Evolutionary conservation across 495 filamentous ascomycete species (phyloP), one percentile per base, ranked within the genome.

Genomic region (Penicillium goetzii): DNA sequence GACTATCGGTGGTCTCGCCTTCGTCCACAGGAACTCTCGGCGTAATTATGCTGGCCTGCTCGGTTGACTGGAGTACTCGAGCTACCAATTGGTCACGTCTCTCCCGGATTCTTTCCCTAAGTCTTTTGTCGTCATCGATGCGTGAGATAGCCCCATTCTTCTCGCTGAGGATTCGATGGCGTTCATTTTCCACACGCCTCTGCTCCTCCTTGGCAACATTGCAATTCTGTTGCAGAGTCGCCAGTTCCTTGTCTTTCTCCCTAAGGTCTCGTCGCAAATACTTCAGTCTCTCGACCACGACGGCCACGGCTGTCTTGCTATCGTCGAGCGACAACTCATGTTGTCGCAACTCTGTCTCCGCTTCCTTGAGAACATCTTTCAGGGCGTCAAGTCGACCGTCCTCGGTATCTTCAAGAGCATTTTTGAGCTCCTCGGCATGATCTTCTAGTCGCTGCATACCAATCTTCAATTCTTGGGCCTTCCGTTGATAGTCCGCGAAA

Each of bases 111-210:
- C 63, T 67, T n/a, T 59, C 59, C 65, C 81, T 84, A 2, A 84
- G 78, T 21, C 72, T 66, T 61, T 85, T 81, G 7, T 78, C 75
- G 4, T 81, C 70, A 6, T 85, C 79, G 19, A 90, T 75, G 4
- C 55, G 66, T 15, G 82, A 79, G 28, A 89, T 68, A 2, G 88
- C 86, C 14, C 73, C 60, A 69, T 96, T 96, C 68, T 93, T 92
- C 15, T 89, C 81, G 2, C 74, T 68, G 5, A 96, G 73, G 15
- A 81, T 81, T 7, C 84, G 69, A 32, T 77, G 76, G 33, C 88
- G 85, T 34, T 81, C 75, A 4, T 85, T 78, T 1, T 70, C 65
- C 14, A 83, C 77, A 52, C 79, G 78, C 30, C 78, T 72, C 10
- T 81, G 70, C 69, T 89, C 92, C 38, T 76, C 76, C 59, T 88